Percentiles rank a stretch among this genome's conserved stretches.
These are phyloP conservation scores for Cydonia oblonga DNA, from an alignment of 331 rosid species.

Conservation along the genomic window DNA sequence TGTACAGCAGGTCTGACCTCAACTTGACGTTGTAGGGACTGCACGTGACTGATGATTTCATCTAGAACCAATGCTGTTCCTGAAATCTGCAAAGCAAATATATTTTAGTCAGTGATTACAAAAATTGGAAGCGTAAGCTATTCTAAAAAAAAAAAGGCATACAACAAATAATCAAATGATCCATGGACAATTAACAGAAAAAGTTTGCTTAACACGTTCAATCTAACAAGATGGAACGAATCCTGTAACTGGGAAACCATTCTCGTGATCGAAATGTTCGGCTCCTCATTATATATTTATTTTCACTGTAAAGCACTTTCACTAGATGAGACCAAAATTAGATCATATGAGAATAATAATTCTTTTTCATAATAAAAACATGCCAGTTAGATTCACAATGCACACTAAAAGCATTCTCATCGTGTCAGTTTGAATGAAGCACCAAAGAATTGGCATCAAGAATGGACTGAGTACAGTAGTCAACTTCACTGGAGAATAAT, in stretches of 20 bases:
- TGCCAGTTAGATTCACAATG: not conserved
- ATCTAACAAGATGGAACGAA: not conserved
- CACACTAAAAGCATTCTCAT: not conserved
- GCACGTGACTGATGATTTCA: constrained; percentile 96
- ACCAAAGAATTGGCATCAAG: not conserved
- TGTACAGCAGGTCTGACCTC: constrained; percentile 61
- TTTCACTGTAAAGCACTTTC: not conserved
- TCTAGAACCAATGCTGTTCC: constrained; percentile 97
- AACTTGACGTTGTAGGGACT: constrained; percentile 86
- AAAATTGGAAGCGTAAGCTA: not conserved
- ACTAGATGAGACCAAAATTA: not conserved
- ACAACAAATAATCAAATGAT: not conserved
- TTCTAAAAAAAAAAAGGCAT: not conserved
- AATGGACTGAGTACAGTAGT: not conserved
- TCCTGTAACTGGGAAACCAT: not conserved
- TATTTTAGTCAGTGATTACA: not conserved
- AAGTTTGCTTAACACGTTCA: constrained; percentile 2
- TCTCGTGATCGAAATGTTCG: not conserved
- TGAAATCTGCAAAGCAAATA: constrained; percentile 56
- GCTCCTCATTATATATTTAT: not conserved
- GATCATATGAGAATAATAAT: not conserved
- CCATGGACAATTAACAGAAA: not conserved
- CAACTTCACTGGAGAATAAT: not conserved
- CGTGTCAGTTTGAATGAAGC: not conserved
- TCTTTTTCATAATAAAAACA: too few relatives aligned